A percentile compares a stretch with the other conserved stretches of the same genome.
These are phyloP conservation scores for Russula emetica DNA, from an alignment of 768 basidiomycete genomes.

Conservation along the genomic window DNA sequence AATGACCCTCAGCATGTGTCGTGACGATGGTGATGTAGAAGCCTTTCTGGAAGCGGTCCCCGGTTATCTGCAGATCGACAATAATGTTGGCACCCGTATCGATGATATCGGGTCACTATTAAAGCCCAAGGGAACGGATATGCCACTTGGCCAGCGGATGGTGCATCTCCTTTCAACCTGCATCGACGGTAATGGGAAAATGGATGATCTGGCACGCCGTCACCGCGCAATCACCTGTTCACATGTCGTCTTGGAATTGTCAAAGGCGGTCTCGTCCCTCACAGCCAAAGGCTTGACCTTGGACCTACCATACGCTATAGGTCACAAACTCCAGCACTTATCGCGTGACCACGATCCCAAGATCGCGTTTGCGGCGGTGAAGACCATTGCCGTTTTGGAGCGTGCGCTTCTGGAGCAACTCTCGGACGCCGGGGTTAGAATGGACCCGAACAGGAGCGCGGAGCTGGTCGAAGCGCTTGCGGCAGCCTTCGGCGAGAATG, in stretches of 20 bases:
- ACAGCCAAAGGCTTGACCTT: neutral
- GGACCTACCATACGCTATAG: neutral
- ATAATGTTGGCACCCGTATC: neutral
- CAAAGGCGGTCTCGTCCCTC: constrained; percentile 1
- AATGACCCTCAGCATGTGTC: constrained; percentile 3
- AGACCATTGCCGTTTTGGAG: neutral
- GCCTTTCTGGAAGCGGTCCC: constrained; percentile 1
- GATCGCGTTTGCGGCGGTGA: constrained; percentile 12
- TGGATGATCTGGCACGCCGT: constrained; percentile 12
- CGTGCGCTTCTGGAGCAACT: constrained; percentile 1
- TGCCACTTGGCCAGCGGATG: constrained; percentile 1
- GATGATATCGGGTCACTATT: constrained; percentile 11
- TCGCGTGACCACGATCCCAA: constrained; percentile 1
- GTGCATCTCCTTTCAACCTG: constrained; percentile 13
- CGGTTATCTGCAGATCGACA: neutral
- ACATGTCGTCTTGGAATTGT: constrained; percentile 15
- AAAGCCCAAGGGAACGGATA: neutral
- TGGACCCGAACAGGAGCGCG: neutral
- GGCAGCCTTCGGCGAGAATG: neutral
- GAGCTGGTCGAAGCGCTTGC: neutral
- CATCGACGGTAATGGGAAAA: constrained; percentile 2
- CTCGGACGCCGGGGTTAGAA: too few relatives aligned
- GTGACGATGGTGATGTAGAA: neutral
- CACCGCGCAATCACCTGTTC: constrained; percentile 18
- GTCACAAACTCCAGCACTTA: constrained; percentile 1